Conservation (phyloP, 2,329 filamentous ascomycete genomes). For the Fusarium acutatum region DNA sequence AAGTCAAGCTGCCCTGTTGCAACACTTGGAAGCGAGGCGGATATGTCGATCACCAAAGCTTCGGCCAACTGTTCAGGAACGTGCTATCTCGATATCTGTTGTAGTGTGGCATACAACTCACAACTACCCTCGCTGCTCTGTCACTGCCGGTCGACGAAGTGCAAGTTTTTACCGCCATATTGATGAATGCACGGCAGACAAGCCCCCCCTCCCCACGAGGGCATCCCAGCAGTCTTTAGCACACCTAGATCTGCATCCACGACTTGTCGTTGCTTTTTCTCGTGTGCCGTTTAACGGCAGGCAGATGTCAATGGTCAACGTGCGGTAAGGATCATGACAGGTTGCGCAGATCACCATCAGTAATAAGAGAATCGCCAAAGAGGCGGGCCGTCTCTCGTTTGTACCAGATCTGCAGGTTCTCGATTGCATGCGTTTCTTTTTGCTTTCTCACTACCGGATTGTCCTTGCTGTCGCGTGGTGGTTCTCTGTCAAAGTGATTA, state of each 20-base stretch:
- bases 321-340: constrained; percentile 16
- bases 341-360: constrained; percentile 12
- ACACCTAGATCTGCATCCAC: constrained; percentile 13
- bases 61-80: constrained; percentile 31
- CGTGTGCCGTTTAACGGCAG: constrained; percentile 1
- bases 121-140: not conserved
- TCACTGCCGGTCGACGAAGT: not conserved
- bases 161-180: constrained; percentile 6
- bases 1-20: constrained; percentile 11
- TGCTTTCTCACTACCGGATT: not conserved
- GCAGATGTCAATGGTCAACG: not conserved
- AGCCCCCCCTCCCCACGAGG: not conserved
- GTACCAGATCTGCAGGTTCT: constrained; percentile 14
- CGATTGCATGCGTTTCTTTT: constrained; percentile 19
- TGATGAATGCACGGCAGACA: not conserved
- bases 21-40: constrained; percentile 25
- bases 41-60: constrained; percentile 33
- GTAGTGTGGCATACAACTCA: not conserved
- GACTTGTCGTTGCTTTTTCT: constrained; percentile 15
- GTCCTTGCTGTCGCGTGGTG: not conserved
- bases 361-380: constrained; percentile 21
- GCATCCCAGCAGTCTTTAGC: constrained; percentile 18
- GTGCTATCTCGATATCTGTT: constrained; percentile 11
- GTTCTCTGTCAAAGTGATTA: not conserved
- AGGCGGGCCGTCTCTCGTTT: constrained; percentile 1